phyloP scores from a whole-genome alignment of 1,284 basidiomycete species.

The Puccinia polysora region DNA sequence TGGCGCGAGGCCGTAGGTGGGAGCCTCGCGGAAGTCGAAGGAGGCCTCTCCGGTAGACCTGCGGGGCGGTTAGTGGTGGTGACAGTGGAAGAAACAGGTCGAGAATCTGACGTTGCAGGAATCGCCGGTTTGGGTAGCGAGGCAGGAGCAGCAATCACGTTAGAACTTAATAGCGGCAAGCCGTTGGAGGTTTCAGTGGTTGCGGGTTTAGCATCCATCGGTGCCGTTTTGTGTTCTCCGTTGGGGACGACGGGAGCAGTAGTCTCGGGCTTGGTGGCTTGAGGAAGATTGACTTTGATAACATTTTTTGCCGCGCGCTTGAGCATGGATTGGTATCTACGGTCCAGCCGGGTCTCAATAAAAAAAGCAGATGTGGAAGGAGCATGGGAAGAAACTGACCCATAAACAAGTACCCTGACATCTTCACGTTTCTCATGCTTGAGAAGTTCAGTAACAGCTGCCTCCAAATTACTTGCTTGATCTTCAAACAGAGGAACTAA shows the following conservation, averaged over 20 bases:
- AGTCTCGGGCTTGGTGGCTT: conserved; percentile 33
- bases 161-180: conserved; percentile 40
- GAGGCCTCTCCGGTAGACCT: conserved; percentile 36
- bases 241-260: conserved; percentile 43
- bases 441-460: conserved; percentile 65
- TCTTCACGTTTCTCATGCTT: conserved; percentile 63
- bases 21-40: background rate
- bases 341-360: too few species aligned
- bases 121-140: conserved; percentile 44
- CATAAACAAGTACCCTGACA: conserved; percentile 71
- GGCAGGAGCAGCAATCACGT: conserved; percentile 2
- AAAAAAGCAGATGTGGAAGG: too few species aligned
- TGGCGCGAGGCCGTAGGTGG: conserved; percentile 12
- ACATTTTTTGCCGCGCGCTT: conserved; percentile 45
- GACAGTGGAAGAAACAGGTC: conserved; percentile 29
- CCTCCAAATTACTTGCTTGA: conserved; percentile 60
- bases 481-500: conserved; percentile 71
- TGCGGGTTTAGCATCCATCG: conserved; percentile 43
- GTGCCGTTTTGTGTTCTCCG: conserved; percentile 28
- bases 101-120: conserved; percentile 47
- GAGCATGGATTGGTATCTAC: conserved; percentile 46
- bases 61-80: conserved; percentile 24
- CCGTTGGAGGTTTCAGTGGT: conserved; percentile 45
- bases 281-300: conserved; percentile 19
- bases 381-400: conserved; percentile 58